These are phyloP conservation scores for Thinopyrum obtusiflorum DNA, from an alignment of 202 grass and related monocot genomes.

Conservation along the genomic window DNA sequence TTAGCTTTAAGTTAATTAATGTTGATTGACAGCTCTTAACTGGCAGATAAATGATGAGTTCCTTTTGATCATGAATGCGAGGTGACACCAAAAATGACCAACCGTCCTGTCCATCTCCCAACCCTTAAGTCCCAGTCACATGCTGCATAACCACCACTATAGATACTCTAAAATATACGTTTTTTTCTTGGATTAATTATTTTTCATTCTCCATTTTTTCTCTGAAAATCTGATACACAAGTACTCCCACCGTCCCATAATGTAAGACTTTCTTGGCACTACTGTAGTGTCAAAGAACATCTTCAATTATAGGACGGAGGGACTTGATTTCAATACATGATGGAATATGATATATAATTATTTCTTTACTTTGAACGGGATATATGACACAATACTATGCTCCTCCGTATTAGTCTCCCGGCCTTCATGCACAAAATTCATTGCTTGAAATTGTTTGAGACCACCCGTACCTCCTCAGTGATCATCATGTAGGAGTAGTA, in stretches of 20 bases:
- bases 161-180: not conserved
- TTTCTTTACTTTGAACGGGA: too few relatives aligned
- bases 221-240: not conserved
- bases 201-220: too few relatives aligned
- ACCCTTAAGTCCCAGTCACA: conserved; percentile 23
- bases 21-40: not conserved
- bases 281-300: too few relatives aligned
- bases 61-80: conserved; percentile 6
- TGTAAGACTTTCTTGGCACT: too few relatives aligned
- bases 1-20: not conserved
- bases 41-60: not conserved
- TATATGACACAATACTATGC: too few relatives aligned
- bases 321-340: not conserved
- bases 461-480: too few relatives aligned
- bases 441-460: too few relatives aligned
- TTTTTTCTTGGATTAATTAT: not conserved
- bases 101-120: conserved; percentile 29
- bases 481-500: too few relatives aligned
- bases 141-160: conserved; percentile 19
- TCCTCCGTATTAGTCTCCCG: too few relatives aligned
- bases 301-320: too few relatives aligned
- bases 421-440: too few relatives aligned
- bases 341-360: not conserved
- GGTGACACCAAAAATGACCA: conserved; percentile 6
- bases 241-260: not conserved